Evolutionary conservation across 1,284 basidiomycete species (phyloP), one percentile per base, ranked within the genome.

Genomic region (Apiotrichum domesticum): DNA sequence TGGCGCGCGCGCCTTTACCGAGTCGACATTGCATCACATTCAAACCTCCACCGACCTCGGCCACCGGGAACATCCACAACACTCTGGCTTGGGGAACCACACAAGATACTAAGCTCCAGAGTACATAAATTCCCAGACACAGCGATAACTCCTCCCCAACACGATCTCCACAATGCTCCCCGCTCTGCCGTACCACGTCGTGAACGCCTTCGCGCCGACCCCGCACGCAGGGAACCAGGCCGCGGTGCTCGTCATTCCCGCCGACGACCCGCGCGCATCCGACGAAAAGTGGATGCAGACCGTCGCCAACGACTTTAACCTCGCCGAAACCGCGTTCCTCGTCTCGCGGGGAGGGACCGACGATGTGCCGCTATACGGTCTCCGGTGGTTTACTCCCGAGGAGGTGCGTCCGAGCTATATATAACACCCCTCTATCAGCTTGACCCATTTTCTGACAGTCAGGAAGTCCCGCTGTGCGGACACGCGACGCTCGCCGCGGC

Each of bases 401-500:
- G 63, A 52, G 13, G 71, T 73, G 40, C 41, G 71, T 52, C 6
- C 43, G 6, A 32, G 6, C 21, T 39, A 6, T 29, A 7, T 39
- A 6, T 29, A 7, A 1, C 34, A 29, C 35, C 7, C 35, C 32
- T 7, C 46, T n/a, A 6, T 10, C 33, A 29, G 29, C 29, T 29
- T 29, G 29, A 29, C 29, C 13, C 4, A 34, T 41, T 13, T 13
- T 3, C 45, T 46, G 45, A 46, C 33, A 14, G 9, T 8, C 43
- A 71, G 68, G 72, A 73, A 63, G 67, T 71, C 2, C 53, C 58
- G 0, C 58, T 73, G 21, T 73, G 72, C 55, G 72, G 72, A 0
- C 72, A 73, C 52, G 70, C 70, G 33, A 73, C 72, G 1, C 58
- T 73, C 3, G 70, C 72, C 3, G 52, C 72, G 1, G 64, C 72